phyloP scores from a whole-genome alignment of 2,329 filamentous ascomycete species.

The Xylariaceae sp. region DNA sequence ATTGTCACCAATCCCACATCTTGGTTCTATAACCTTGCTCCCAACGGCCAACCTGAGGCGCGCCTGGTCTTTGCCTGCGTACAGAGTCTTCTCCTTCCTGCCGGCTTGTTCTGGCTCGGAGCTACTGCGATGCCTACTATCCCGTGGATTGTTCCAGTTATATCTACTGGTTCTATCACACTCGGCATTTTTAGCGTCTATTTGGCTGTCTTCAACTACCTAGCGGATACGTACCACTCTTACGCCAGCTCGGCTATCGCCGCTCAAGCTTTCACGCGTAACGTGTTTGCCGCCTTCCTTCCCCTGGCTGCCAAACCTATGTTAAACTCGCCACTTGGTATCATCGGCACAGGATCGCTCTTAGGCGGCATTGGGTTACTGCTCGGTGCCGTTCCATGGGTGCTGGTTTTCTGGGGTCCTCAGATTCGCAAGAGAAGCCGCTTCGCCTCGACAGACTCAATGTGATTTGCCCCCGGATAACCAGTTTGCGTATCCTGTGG shows the following conservation, averaged over 20 bases:
- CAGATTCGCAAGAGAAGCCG: neutral
- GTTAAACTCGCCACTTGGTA: neutral
- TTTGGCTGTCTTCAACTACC: constrained; percentile 70
- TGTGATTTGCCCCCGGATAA: neutral
- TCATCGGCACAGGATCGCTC: constrained; percentile 1
- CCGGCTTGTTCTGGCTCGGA: constrained; percentile 63
- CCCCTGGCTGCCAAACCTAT: constrained; percentile 3
- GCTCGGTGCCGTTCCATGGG: constrained; percentile 7
- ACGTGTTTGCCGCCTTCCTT: constrained; percentile 4
- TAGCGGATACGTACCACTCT: constrained; percentile 69
- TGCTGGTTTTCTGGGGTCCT: constrained; percentile 5
- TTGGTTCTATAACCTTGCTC: neutral
- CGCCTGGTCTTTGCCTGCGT: constrained; percentile 67
- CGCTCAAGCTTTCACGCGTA: constrained; percentile 67
- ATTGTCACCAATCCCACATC: neutral
- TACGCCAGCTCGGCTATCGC: constrained; percentile 70
- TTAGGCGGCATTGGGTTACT: constrained; percentile 6
- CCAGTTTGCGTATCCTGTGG: too few relatives aligned
- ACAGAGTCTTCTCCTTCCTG: constrained; percentile 67
- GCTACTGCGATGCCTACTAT: constrained; percentile 68
- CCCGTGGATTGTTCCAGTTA: constrained; percentile 67
- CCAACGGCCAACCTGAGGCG: constrained; percentile 45
- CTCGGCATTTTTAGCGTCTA: constrained; percentile 71
- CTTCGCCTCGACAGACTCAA: neutral
- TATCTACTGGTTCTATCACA: constrained; percentile 65